Evolutionary conservation across 2,329 filamentous ascomycete genomes (phyloP), one percentile per base, ranked within the genome.

Genomic region (Biscogniauxia marginata): DNA sequence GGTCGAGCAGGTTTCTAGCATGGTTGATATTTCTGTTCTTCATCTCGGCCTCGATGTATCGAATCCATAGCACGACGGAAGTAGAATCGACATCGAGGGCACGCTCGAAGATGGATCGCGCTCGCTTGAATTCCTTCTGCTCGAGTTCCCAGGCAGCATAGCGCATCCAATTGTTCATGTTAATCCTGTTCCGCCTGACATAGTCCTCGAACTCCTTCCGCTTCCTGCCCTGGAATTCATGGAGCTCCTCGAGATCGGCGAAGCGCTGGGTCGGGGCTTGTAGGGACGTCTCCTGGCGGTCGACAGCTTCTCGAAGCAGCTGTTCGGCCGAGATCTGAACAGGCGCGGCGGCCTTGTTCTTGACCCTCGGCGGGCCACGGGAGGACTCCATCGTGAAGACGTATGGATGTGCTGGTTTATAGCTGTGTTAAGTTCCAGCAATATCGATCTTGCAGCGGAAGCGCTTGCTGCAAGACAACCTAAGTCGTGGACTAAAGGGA

Each of bases 151-250:
- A 99, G 66, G 90, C 85, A 54, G 95, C 93, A 80, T 99, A 99
- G 69, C 93, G 90, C 83, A 95, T 91, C 95, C 95, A 99, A 75
- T 98, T 98, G 80, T 96, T 96, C 83, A 98, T 92, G 70, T 96
- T 96, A 71, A 97, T 83, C 69, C 93, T 80, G 71, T 98, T 98
- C 62, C 95, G 89, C 62, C 92, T 88, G 58, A 98, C 91, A 87
- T 98, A 98, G 79, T 96, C 91, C 76, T 99, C 95, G 67, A 96
- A 99, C 70, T 96, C 95, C 74, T 93, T 95, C 65, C 95, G 84
- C 78, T 98, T 98, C 62, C 95, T 86, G 53, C 93, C 93, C 75
- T 99, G 95, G 75, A 90, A 96, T 75, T 98, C 95, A 78, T 98
- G 93, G 49, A 99, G 85, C 79, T 99, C 95, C 78, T 99, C 95